Base-by-base conservation (phyloP, 305 asterid genomes). In the Nicotiana rustica region DNA sequence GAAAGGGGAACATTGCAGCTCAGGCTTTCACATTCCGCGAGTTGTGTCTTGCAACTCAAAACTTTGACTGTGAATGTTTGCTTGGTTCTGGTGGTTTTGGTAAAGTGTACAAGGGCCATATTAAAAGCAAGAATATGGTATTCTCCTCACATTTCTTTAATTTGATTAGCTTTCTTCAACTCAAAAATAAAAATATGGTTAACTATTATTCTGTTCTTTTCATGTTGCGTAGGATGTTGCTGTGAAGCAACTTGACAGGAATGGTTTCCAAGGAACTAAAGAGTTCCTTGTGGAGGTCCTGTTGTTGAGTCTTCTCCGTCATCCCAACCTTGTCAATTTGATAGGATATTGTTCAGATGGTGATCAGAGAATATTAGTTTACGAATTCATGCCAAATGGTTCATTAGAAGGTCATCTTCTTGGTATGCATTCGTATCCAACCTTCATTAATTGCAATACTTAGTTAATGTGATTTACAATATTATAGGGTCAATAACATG, bases 81-180 rank as follows among this genome's bases (percentile, higher is more conserved):
- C 82, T 95, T 35, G 99, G 99, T 5, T 97, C 93, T 84, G 99
- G 98, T 38, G 99, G 99, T n/a, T 95, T 93, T 9, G 99, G 99
- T 64, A 90, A 92, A 84, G 99, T 95, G 64, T 94, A 95, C 88
- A 95, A 86, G 84, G 97, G 94, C 71, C 88, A 84, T 68, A 55
- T 92, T 10, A 71, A 88, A 68, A 82, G 83, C 81, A 89, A 86
- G 83, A 84, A 89, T 36, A 67, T 31, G 68, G 83, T 76, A 13
- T 62, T 49, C 6, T 56, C 47, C 38, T 38, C 6, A 4, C 44
- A 76, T 15, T n/a, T 25, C 6, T 44, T 81, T 19, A 49, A 47
- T 6, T 25, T 3, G 79, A 49, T 21, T 14, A 73, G 41, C 6
- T 52, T 49, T 73, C 79, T 49, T 73, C 41, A 49, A 13, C 41